phyloP scores from a whole-genome alignment of 2,329 filamentous ascomycete genomes.

The Anthostomella pinea region DNA sequence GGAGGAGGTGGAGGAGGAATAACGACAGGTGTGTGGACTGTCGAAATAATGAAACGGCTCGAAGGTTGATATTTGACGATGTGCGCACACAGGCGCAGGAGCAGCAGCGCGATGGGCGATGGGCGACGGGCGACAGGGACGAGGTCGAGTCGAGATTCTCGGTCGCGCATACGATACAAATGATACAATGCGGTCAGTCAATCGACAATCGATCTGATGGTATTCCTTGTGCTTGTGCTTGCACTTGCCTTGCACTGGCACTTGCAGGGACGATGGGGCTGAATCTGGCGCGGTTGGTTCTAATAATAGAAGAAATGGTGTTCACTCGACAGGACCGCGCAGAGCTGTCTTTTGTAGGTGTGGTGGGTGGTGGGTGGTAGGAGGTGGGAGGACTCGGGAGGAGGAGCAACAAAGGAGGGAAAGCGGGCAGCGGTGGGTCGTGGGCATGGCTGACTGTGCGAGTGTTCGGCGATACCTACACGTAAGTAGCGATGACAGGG shows the following conservation, averaged over 20 bases:
- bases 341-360: slow-evolving; percentile 13
- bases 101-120: too few species aligned
- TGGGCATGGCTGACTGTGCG: too few species aligned
- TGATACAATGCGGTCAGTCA: slow-evolving; percentile 21
- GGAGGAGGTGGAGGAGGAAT: slow-evolving; percentile 5
- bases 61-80: slow-evolving; percentile 17
- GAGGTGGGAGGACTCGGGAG: slow-evolving; percentile 8
- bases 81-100: slow-evolving; percentile 10
- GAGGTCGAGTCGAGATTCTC: too few species aligned
- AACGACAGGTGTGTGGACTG: slow-evolving; percentile 7
- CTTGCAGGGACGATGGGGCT: slow-evolving; percentile 44
- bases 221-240: too few species aligned
- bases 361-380: slow-evolving; percentile 13
- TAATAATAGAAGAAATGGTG: slow-evolving; percentile 51
- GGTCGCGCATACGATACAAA: too few species aligned
- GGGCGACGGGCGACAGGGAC: too few species aligned
- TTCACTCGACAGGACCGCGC: slow-evolving; percentile 32
- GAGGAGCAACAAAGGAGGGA: too few species aligned
- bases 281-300: slow-evolving; percentile 49
- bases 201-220: too few species aligned
- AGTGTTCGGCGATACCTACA: too few species aligned
- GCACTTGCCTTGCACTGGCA: slow-evolving; percentile 31
- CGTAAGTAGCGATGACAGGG: too few species aligned
- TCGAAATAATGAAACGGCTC: slow-evolving; percentile 25
- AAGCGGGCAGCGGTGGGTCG: too few species aligned